These are phyloP conservation scores for Exophiala oligosperma DNA, from an alignment of 2,329 filamentous ascomycete species.

Conservation along the genomic window DNA sequence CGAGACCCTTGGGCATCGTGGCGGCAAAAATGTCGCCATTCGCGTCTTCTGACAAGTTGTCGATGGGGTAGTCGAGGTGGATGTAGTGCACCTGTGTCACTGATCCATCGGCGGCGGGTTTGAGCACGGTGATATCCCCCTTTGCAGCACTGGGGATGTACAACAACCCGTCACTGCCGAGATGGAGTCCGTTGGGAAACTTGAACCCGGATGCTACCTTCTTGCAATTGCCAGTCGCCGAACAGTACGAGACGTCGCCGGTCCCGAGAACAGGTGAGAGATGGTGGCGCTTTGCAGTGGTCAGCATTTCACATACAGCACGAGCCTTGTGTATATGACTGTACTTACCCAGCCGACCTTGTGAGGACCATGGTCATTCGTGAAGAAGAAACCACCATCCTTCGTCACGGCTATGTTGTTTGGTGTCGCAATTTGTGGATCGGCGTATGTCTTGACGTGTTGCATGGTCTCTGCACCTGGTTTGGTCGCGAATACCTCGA, in stretches of 20 bases:
- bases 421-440: conserved; percentile 36
- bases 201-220: conserved; percentile 26
- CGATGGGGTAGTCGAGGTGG: conserved; percentile 33
- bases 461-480: conserved; percentile 30
- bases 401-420: conserved; percentile 38
- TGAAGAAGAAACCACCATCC: conserved; percentile 38
- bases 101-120: conserved; percentile 10
- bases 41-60: conserved; percentile 39
- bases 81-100: conserved; percentile 28
- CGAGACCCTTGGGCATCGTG: conserved; percentile 32
- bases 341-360: conserved; percentile 32
- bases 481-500: conserved; percentile 37
- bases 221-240: conserved; percentile 16
- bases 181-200: conserved; percentile 37
- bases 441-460: conserved; percentile 35
- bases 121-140: conserved; percentile 31
- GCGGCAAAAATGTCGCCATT: conserved; percentile 39
- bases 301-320: background rate
- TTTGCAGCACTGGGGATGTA: conserved; percentile 35
- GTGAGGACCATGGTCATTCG: conserved; percentile 37
- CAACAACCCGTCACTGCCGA: conserved; percentile 35
- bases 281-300: conserved; percentile 25
- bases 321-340: background rate
- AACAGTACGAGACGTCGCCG: conserved; percentile 31
- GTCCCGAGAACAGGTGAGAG: conserved; percentile 16